A percentile compares a stretch with the other conserved stretches of the same genome.
These are phyloP conservation scores for Pyrus betulifolia DNA, from an alignment of 306 rosid genomes.

Conservation along the genomic window DNA sequence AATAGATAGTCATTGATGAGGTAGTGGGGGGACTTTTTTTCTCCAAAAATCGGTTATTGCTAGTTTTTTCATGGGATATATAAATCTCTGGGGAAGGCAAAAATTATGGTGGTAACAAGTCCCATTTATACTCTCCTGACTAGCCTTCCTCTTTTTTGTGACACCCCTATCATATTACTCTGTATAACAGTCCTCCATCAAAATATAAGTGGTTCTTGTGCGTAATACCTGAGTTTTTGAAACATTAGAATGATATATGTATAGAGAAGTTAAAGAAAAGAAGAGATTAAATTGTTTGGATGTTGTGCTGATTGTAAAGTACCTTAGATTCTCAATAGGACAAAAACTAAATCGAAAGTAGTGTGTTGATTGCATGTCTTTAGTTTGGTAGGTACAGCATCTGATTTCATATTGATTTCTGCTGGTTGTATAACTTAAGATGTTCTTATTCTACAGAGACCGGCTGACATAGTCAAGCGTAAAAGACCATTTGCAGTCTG, in stretches of 20 bases:
- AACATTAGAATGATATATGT: no score
- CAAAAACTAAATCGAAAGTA: not conserved
- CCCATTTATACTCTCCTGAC: no score
- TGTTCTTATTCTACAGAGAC: slow-evolving; percentile 47
- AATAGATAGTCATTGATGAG: no score
- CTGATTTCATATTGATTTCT: not conserved
- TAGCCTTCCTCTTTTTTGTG: not conserved
- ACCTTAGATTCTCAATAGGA: not conserved
- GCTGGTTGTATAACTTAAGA: not conserved
- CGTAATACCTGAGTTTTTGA: not conserved
- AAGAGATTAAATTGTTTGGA: not conserved
- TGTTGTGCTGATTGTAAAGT: not conserved
- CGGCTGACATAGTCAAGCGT: slow-evolving; percentile 57
- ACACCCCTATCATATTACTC: not conserved
- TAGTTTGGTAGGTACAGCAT: not conserved
- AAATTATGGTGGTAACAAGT: no score
- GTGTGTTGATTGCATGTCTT: not conserved
- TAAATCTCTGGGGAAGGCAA: no score
- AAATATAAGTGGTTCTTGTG: not conserved
- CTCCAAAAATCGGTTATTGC: no score
- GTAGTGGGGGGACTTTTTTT: no score
- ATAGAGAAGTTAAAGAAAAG: not conserved
- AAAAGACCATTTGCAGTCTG: slow-evolving; percentile 77
- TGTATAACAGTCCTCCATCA: not conserved
- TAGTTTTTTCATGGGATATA: no score